Base-by-base conservation (phyloP, 2,329 filamentous ascomycete species). In the Setomelanomma holmii region DNA sequence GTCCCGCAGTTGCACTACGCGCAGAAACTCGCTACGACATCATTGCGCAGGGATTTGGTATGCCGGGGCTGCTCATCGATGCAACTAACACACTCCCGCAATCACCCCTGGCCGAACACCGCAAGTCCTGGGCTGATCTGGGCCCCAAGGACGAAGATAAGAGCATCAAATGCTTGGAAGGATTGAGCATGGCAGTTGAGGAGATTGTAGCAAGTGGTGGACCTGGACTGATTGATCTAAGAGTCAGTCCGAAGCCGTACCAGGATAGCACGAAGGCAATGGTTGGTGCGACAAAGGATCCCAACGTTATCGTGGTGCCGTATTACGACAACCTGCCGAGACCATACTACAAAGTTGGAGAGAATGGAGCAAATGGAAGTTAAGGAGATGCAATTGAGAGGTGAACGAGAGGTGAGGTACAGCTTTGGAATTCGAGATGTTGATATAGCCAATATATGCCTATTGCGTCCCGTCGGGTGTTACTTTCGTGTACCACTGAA, bases 251-350 rank as follows among this genome's bases (percentile, higher is more conserved):
- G 1, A 39, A 48, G 5, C 63, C 63, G 43, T 49, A 50, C 20
- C 75, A 73, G 16, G 67, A 69, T 14, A 63, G 55, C 23, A 76
- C 75, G 6, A 66, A 66, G 53, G 61, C 63, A 1, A 80, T 80
- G 78, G 75, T 80, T n/a, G 75, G 75, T 2, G 64, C 68, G 53
- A 78, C 75, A 4, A 67, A 74, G 11, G 75, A 79, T 61, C 67
- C 69, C 40, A 67, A 78, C 55, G 71, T 75, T 27, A 78, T 80
- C 52, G 78, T 80, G 21, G 77, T 81, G 46, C 78, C 78, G 3
- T 80, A 80, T 55, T 80, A 80, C 59, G 77, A 80, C 47, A 80
- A 80, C 56, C 63, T 80, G 20, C 78, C 77, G 0, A 61, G 75
- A 42, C 67, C 71, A 19, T 65, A 62, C 43, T 68, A 67, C 40